phyloP scores from a whole-genome alignment of 441 rosid genomes.

The Geranium incanum region DNA sequence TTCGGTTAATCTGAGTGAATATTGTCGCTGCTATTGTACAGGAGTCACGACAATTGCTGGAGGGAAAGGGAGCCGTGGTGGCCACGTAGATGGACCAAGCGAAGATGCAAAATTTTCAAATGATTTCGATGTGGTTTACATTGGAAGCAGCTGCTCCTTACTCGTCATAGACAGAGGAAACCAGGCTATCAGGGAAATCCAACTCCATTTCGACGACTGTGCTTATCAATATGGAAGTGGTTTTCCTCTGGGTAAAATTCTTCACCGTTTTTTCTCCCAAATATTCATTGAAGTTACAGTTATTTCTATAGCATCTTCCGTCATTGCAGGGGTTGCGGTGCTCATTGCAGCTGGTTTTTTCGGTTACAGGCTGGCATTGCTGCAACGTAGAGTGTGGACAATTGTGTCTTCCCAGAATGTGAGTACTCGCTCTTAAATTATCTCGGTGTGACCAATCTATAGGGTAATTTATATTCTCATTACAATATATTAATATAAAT shows the following conservation, averaged over 20 bases:
- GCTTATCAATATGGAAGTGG: conserved; percentile 34
- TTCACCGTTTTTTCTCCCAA: neutral
- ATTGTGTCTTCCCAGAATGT: conserved; percentile 62
- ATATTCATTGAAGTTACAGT: neutral
- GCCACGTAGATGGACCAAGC: conserved; percentile 84
- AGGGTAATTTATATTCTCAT: neutral
- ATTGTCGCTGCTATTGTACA: conserved; percentile 20
- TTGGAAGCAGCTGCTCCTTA: conserved; percentile 74
- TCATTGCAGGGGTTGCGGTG: conserved; percentile 39
- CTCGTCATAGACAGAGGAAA: conserved; percentile 76
- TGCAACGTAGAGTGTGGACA: conserved; percentile 43
- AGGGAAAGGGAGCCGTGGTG: conserved; percentile 64
- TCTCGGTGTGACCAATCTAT: neutral
- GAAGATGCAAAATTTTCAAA: conserved; percentile 84
- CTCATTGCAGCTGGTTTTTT: conserved; percentile 65
- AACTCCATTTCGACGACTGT: conserved; percentile 71
- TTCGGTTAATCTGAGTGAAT: neutral
- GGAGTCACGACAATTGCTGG: conserved; percentile 87
- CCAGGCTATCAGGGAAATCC: conserved; percentile 79
- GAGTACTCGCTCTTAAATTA: conserved; percentile 20
- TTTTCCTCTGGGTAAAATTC: conserved; percentile 24
- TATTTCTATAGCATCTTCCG: neutral
- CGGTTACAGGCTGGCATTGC: conserved; percentile 42
- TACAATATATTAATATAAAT: too few relatives aligned
- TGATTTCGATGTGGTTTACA: conserved; percentile 69